These are phyloP conservation scores for Lithohypha guttulata DNA, from an alignment of 2,329 filamentous ascomycete species.

Conservation along the genomic window DNA sequence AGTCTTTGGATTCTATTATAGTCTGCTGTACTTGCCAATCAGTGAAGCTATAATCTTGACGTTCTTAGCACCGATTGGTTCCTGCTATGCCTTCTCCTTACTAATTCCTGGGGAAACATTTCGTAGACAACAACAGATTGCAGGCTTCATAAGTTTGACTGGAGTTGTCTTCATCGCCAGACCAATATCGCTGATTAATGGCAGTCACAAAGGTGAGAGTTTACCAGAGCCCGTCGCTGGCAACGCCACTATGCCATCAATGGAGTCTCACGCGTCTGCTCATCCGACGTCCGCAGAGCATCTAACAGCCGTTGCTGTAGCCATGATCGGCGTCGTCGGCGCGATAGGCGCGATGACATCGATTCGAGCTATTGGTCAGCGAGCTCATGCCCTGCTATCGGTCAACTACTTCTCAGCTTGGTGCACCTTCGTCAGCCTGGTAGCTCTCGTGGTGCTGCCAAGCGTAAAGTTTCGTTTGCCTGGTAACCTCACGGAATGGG, in stretches of 20 bases:
- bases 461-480: conserved; percentile 49
- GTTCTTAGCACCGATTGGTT: conserved; percentile 68
- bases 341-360: conserved; percentile 64
- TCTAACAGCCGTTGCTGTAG: conserved; percentile 57
- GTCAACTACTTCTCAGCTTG: conserved; percentile 73
- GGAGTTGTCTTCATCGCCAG: conserved; percentile 78
- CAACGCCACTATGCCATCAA: conserved; percentile 25
- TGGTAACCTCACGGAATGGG: conserved; percentile 48
- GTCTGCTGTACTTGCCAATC: conserved; percentile 66
- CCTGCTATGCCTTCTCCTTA: conserved; percentile 70
- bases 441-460: conserved; percentile 48
- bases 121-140: conserved; percentile 64
- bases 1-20: conserved; percentile 68
- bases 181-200: conserved; percentile 48
- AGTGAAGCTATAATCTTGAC: conserved; percentile 84
- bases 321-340: conserved; percentile 67
- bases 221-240: conserved; percentile 9
- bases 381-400: conserved; percentile 70
- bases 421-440: conserved; percentile 56
- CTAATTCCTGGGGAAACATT: conserved; percentile 63
- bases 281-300: conserved; percentile 51
- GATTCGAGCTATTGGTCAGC: conserved; percentile 67
- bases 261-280: conserved; percentile 12
- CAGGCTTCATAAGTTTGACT: conserved; percentile 60
- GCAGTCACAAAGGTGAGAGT: not conserved